Evolutionary conservation across 306 rosid species (phyloP), one percentile per base, ranked within the genome.

Genomic region (Boehmeria nivea): DNA sequence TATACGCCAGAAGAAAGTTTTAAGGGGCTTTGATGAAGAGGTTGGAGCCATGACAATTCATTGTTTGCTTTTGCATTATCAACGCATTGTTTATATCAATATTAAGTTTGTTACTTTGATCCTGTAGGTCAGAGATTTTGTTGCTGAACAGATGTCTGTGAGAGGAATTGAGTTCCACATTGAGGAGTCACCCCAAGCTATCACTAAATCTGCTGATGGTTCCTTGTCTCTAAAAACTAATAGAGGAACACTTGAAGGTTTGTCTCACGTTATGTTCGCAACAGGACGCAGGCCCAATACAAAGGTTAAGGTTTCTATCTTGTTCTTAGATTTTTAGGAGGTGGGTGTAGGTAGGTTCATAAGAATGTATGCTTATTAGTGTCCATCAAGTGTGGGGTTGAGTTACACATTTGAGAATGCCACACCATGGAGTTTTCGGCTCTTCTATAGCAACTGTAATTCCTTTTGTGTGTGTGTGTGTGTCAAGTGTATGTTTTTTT

Each of bases 21-120:
- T 93, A 40, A 75, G 99, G 63, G 99, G 99, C 64, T 93, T 93
- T 54, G 99, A 93, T 65, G 96, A 93, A 73, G 99, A 93, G 95
- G 95, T 93, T 67, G 61, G 23, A 51, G 61, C 56, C 62, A 11
- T 57, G 53, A 51, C 24, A 38, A 22, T 48, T 49, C 3, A 12
- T 60, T 19, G 70, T 27, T 22, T n/a, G 16, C 53, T 53, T 11
- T 49, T 57, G 22, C 51, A 19, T 54, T 40, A 15, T 28, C 23
- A 54, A 27, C 60, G 4, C 40, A 28, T 16, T 40, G 61, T 33
- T 33, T 51, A 15, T 63, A 31, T 40, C 20, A 23, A 38, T 12
- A 20, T 20, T 36, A 62, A 43, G 68, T 73, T 65, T 47, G 65
- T 58, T 57, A 51, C 22, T 64, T 11, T 50, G 54, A 50, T 8